These are phyloP conservation scores for Collariella sp. DNA, from an alignment of 495 filamentous ascomycete species.

Conservation along the genomic window DNA sequence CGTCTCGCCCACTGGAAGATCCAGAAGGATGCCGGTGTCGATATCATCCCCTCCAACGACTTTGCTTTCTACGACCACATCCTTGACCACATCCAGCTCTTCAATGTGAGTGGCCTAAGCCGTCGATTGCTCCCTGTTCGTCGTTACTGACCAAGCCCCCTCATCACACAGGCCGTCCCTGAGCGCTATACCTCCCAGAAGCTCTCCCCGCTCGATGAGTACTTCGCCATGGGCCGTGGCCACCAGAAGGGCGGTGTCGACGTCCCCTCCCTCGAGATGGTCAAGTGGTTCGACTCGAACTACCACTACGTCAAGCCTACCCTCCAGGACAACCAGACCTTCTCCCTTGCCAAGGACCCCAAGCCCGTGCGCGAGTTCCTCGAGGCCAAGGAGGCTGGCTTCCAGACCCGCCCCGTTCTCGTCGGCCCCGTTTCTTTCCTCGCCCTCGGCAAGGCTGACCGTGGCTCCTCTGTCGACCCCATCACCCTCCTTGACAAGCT, in stretches of 20 bases:
- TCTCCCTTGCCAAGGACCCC: constrained; percentile 76
- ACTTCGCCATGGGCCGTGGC: constrained; percentile 99
- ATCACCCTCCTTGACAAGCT: constrained; percentile 88
- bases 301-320: constrained; percentile 99
- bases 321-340: constrained; percentile 87
- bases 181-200: constrained; percentile 81
- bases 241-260: constrained; percentile 89
- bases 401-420: constrained; percentile 85
- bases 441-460: constrained; percentile 90
- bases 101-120: constrained; percentile 58
- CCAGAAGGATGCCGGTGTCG: constrained; percentile 94
- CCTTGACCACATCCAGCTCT: constrained; percentile 97
- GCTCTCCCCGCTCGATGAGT: constrained; percentile 83
- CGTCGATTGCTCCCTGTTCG: not conserved
- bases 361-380: constrained; percentile 92
- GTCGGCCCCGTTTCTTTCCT: constrained; percentile 96
- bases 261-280: constrained; percentile 95
- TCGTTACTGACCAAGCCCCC: not conserved
- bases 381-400: constrained; percentile 94
- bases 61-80: constrained; percentile 98
- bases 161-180: constrained; percentile 57
- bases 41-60: constrained; percentile 97
- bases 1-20: constrained; percentile 97
- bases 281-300: constrained; percentile 99
- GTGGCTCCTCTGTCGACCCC: constrained; percentile 80